Percentiles rank a stretch among this genome's conserved stretches.
These are phyloP conservation scores for Penicillium salamii DNA, from an alignment of 495 filamentous ascomycete genomes.

Conservation along the genomic window DNA sequence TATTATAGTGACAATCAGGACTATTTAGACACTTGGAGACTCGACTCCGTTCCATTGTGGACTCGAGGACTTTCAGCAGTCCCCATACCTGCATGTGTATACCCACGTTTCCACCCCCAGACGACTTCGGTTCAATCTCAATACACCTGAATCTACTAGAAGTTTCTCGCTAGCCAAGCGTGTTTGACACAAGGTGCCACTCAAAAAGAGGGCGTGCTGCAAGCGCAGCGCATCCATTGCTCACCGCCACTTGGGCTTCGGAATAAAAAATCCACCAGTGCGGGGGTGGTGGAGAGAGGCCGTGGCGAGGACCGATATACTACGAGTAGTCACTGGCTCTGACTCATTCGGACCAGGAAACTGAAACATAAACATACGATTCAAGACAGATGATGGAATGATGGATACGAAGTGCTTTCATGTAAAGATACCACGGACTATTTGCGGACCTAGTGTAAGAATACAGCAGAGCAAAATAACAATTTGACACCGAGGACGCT, in stretches of 20 bases:
- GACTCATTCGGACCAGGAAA: background rate
- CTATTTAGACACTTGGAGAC: too few species aligned
- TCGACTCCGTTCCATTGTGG: too few species aligned
- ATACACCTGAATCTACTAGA: background rate
- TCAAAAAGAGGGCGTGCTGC: slow-evolving; percentile 1
- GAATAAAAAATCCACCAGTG: slow-evolving; percentile 5
- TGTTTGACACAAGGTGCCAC: background rate
- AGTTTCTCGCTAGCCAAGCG: background rate
- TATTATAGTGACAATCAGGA: background rate
- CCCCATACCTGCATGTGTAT: too few species aligned
- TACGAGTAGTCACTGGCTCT: background rate
- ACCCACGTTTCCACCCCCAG: too few species aligned
- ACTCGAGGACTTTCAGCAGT: too few species aligned
- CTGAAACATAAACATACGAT: too few species aligned
- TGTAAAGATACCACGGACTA: too few species aligned
- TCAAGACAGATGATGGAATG: too few species aligned
- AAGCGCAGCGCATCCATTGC: slow-evolving; percentile 14
- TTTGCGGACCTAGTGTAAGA: too few species aligned
- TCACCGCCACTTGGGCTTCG: slow-evolving; percentile 27
- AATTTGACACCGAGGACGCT: too few species aligned
- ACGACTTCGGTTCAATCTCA: background rate
- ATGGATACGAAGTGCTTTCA: too few species aligned
- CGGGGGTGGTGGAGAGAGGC: slow-evolving; percentile 10
- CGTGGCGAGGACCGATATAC: background rate
- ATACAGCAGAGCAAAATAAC: too few species aligned